These are phyloP conservation scores for Nakaseomyces bracarensis DNA, from an alignment of 1,139 yeast species.

Conservation along the genomic window DNA sequence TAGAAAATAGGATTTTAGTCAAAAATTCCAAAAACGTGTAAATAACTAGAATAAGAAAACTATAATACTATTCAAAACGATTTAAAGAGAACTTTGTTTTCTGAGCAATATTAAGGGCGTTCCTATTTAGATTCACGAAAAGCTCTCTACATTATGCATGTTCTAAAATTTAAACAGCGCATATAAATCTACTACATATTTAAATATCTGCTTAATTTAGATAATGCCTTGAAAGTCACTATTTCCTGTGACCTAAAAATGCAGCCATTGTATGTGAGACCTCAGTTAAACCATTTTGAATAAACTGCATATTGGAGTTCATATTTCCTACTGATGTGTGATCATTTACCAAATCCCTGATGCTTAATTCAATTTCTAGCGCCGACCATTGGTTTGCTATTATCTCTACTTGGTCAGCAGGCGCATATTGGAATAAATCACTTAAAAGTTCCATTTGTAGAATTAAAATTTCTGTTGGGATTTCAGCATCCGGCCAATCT, in stretches of 20 bases:
- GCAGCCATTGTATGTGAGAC: constrained; percentile 10
- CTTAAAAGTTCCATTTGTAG: constrained; percentile 46
- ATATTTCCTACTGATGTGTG: constrained; percentile 17
- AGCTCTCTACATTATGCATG: no score
- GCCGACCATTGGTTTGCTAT: constrained; percentile 40
- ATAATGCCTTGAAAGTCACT: no score
- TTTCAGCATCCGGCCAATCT: constrained; percentile 37
- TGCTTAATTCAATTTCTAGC: constrained; percentile 31
- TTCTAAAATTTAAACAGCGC: no score
- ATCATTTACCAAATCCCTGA: constrained; percentile 26
- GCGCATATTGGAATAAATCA: constrained; percentile 38
- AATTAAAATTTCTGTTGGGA: constrained; percentile 31
- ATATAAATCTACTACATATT: not conserved
- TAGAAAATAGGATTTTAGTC: not conserved
- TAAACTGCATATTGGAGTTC: not conserved
- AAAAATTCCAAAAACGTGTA: not conserved
- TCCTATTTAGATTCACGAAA: not conserved
- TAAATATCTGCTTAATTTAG: no score
- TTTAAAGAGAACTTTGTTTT: no score
- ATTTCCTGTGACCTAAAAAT: constrained; percentile 10
- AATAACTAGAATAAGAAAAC: constrained; percentile 1
- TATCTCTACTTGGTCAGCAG: constrained; percentile 35
- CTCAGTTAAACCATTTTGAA: constrained; percentile 9
- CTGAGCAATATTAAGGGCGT: no score
- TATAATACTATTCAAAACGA: not conserved